Evolutionary conservation across 2,329 filamentous ascomycete species (phyloP).

Genomic region (Beauveria rudraprayagi): DNA sequence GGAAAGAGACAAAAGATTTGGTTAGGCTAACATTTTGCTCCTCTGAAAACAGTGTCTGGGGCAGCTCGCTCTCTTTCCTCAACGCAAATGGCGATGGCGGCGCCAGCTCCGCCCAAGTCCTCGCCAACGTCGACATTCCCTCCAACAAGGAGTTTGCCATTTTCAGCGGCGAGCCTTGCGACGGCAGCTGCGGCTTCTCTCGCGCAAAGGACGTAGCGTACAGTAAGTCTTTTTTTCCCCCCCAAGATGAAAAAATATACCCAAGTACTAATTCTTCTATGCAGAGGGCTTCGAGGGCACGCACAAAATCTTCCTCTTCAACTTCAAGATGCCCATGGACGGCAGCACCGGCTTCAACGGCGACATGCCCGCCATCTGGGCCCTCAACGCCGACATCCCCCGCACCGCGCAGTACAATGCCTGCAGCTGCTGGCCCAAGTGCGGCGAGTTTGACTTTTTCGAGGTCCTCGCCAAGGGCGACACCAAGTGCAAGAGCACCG

Average conservation of each 20-base stretch:
- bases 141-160: constrained; percentile 40
- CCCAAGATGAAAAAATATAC: no score
- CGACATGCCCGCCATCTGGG: constrained; percentile 70
- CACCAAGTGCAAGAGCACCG: constrained; percentile 59
- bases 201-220: constrained; percentile 37
- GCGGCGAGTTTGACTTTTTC: constrained; percentile 69
- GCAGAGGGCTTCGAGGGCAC: constrained; percentile 62
- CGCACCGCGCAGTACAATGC: constrained; percentile 60
- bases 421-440: constrained; percentile 68
- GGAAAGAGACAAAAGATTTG: no score
- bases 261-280: neutral
- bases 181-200: constrained; percentile 34
- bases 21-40: neutral
- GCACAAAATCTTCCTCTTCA: constrained; percentile 65
- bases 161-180: constrained; percentile 36
- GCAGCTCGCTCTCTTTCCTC: constrained; percentile 38
- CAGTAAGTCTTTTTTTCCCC: constrained; percentile 24
- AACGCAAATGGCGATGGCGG: constrained; percentile 33
- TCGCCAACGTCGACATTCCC: constrained; percentile 31
- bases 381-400: constrained; percentile 65
- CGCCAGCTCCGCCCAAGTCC: constrained; percentile 29
- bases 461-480: constrained; percentile 62
- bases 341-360: constrained; percentile 43
- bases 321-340: constrained; percentile 64
- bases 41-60: constrained; percentile 29